Conservation (phyloP, 2,329 filamentous ascomycete genomes). For the Emericellopsis atlantica region DNA sequence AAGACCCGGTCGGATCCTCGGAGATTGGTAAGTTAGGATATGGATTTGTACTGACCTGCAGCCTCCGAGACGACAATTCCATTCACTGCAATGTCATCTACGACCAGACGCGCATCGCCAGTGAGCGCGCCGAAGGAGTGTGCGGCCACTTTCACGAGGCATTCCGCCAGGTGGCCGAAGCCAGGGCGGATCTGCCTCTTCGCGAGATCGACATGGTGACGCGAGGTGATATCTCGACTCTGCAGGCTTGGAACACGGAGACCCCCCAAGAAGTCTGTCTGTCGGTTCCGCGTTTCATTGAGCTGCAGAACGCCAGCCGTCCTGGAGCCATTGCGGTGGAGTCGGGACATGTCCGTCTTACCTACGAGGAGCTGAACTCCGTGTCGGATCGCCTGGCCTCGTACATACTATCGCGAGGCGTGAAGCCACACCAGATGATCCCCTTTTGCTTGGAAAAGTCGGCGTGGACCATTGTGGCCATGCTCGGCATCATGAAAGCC, state of each 20-base stretch:
- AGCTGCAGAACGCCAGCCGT: background rate
- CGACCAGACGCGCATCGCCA: background rate
- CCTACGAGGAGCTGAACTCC: background rate
- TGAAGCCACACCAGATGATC: constrained; percentile 23
- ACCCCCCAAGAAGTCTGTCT: constrained; percentile 4
- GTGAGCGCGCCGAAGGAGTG: background rate
- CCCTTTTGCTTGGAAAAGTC: constrained; percentile 21
- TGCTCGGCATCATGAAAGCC: constrained; percentile 1
- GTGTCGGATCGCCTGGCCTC: background rate
- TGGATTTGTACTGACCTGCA: background rate
- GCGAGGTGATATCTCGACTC: background rate
- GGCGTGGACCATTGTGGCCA: constrained; percentile 1
- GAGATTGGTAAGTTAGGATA: background rate
- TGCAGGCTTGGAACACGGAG: constrained; percentile 3
- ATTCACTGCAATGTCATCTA: background rate
- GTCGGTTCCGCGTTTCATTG: background rate
- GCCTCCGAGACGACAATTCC: background rate
- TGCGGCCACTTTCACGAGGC: background rate
- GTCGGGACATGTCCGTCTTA: constrained; percentile 25
- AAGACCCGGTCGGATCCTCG: background rate
- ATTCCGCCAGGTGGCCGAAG: background rate
- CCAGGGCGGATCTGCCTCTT: background rate
- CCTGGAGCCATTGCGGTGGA: constrained; percentile 22
- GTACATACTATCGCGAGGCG: constrained; percentile 11
- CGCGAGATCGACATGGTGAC: background rate